These are phyloP conservation scores for Arachis stenosperma DNA, from an alignment of 306 rosid genomes.

Conservation along the genomic window DNA sequence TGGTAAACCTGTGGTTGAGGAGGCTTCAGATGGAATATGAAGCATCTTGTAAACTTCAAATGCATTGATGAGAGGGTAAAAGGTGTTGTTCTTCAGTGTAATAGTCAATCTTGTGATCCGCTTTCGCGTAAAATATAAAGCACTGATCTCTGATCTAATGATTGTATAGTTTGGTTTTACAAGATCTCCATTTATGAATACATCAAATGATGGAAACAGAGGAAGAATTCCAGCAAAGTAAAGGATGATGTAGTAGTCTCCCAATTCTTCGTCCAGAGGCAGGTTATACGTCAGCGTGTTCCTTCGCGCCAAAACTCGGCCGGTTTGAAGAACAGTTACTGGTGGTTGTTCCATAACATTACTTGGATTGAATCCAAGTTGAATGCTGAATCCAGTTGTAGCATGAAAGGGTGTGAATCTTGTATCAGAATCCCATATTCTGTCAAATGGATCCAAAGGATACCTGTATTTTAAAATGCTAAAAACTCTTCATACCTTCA, in stretches of 20 bases:
- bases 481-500: neutral
- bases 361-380: slow-evolving; percentile 50
- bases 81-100: slow-evolving; percentile 58
- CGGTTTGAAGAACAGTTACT: slow-evolving; percentile 65
- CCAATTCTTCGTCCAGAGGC: slow-evolving; percentile 53
- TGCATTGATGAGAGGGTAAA: slow-evolving; percentile 88
- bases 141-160: slow-evolving; percentile 59
- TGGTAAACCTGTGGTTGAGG: slow-evolving; percentile 84
- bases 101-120: slow-evolving; percentile 65
- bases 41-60: slow-evolving; percentile 82
- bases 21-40: slow-evolving; percentile 72
- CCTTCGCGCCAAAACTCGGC: slow-evolving; percentile 68
- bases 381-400: slow-evolving; percentile 63
- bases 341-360: slow-evolving; percentile 65
- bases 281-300: slow-evolving; percentile 66
- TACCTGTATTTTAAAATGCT: slow-evolving; percentile 58
- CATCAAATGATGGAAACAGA: slow-evolving; percentile 73
- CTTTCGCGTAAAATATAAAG: slow-evolving; percentile 54
- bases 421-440: slow-evolving; percentile 77
- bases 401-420: slow-evolving; percentile 70
- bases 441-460: slow-evolving; percentile 78
- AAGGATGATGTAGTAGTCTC: slow-evolving; percentile 81
- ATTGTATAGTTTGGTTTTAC: slow-evolving; percentile 68
- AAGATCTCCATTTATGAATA: slow-evolving; percentile 65
- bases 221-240: slow-evolving; percentile 89